Percentiles rank a stretch among this genome's conserved stretches.
phyloP scores from a whole-genome alignment of 306 rosid genomes.

The Medicago lupulina region DNA sequence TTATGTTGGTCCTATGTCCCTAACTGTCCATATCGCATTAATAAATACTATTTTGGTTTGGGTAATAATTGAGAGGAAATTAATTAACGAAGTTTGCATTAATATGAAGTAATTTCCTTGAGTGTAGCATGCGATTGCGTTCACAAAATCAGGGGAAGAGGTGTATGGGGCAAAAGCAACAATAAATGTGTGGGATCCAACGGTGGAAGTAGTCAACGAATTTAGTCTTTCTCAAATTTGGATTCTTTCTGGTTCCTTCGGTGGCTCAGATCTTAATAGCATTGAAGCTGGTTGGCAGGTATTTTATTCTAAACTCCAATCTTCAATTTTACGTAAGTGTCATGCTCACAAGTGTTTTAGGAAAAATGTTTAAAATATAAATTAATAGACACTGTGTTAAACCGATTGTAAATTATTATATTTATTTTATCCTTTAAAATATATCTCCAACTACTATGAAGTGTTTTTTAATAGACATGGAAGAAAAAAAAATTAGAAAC shows the following conservation, averaged over 20 bases:
- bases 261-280: slow-evolving; percentile 96
- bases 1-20: not conserved
- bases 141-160: slow-evolving; percentile 65
- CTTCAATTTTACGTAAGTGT: no score
- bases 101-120: not conserved
- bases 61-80: no score
- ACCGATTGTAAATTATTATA: no score
- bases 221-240: slow-evolving; percentile 95
- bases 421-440: no score
- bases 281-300: slow-evolving; percentile 99
- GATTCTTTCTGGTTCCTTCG: slow-evolving; percentile 93
- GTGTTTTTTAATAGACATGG: no score
- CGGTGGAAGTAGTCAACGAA: slow-evolving; percentile 74
- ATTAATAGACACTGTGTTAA: no score
- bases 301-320: slow-evolving; percentile 1
- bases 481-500: no score
- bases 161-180: slow-evolving; percentile 92
- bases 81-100: not conserved
- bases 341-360: no score
- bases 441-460: no score
- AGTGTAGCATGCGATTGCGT: slow-evolving; percentile 86
- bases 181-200: slow-evolving; percentile 94
- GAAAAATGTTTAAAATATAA: no score
- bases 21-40: slow-evolving; percentile 5
- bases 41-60: no score